phyloP scores from a whole-genome alignment of 495 filamentous ascomycete genomes.

The Aspergillus funiculosus region DNA sequence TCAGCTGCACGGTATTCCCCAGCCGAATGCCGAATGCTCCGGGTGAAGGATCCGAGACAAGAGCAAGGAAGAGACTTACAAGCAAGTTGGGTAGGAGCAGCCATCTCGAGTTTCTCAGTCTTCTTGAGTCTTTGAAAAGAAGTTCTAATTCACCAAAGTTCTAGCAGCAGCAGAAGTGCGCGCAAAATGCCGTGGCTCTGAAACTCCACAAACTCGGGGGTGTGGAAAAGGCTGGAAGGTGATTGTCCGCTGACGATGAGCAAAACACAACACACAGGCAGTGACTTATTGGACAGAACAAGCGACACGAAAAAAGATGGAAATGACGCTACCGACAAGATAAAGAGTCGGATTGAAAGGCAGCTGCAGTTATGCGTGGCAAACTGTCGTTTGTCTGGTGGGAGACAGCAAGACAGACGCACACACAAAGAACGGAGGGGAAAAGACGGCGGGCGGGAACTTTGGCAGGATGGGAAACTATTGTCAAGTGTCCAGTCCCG shows the following conservation, averaged over 20 bases:
- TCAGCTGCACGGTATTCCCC: slow-evolving; percentile 18
- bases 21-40: neutral
- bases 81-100: slow-evolving; percentile 81
- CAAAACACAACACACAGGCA: slow-evolving; percentile 7
- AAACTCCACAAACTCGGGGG: slow-evolving; percentile 9
- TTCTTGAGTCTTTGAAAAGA: slow-evolving; percentile 8
- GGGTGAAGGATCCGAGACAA: neutral
- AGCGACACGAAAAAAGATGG: slow-evolving; percentile 1
- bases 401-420: slow-evolving; percentile 14
- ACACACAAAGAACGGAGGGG: slow-evolving; percentile 19
- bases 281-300: neutral
- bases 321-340: slow-evolving; percentile 7
- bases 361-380: slow-evolving; percentile 20
- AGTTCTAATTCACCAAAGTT: slow-evolving; percentile 2
- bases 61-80: slow-evolving; percentile 46
- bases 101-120: slow-evolving; percentile 51
- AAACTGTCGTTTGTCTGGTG: slow-evolving; percentile 16
- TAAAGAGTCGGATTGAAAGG: slow-evolving; percentile 8
- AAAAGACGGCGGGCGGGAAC: slow-evolving; percentile 3
- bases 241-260: slow-evolving; percentile 5
- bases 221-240: slow-evolving; percentile 11
- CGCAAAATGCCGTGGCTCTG: neutral
- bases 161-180: slow-evolving; percentile 8
- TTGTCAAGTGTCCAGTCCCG: slow-evolving; percentile 25
- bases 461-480: slow-evolving; percentile 12